A percentile compares a stretch with the other conserved stretches of the same genome.
Conservation (phyloP, 306 rosid genomes). For the Fagus crenata region DNA sequence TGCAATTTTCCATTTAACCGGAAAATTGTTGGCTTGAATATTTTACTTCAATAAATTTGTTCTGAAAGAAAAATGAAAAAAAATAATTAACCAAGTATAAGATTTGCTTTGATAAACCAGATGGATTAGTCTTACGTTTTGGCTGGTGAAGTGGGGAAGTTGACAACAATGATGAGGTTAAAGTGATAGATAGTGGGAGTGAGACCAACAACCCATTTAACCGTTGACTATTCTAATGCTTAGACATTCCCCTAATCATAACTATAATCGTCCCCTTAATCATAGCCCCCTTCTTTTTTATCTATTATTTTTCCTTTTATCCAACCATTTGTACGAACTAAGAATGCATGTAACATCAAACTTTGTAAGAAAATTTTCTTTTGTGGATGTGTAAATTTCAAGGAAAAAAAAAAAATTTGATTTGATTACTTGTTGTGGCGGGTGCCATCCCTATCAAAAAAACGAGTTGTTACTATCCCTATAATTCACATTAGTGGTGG, state of each 20-base stretch:
- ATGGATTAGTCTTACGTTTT: conserved; percentile 21
- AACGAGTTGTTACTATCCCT: conserved; percentile 20
- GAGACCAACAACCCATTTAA: conserved; percentile 51
- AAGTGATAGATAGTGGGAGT: conserved; percentile 43
- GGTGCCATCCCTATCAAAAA: neutral
- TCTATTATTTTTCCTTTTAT: too few relatives aligned
- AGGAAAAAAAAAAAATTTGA: neutral
- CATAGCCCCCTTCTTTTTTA: neutral
- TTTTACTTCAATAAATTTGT: conserved; percentile 28
- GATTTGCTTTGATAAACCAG: conserved; percentile 34
- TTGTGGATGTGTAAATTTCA: too few relatives aligned
- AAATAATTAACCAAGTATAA: neutral
- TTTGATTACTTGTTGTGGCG: neutral
- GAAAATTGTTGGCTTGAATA: conserved; percentile 33
- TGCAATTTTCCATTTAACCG: conserved; percentile 41
- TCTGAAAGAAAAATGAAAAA: neutral
- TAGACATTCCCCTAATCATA: conserved; percentile 36
- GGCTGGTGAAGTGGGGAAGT: conserved; percentile 56
- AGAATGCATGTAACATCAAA: neutral
- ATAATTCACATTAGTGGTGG: conserved; percentile 23
- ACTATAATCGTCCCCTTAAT: conserved; percentile 33
- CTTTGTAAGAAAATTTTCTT: neutral
- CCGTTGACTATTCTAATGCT: conserved; percentile 40
- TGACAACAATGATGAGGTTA: conserved; percentile 47
- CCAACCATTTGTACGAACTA: conserved; percentile 16